Conservation (phyloP, 2,329 filamentous ascomycete species). For the Hymenoscyphus infarciens region DNA sequence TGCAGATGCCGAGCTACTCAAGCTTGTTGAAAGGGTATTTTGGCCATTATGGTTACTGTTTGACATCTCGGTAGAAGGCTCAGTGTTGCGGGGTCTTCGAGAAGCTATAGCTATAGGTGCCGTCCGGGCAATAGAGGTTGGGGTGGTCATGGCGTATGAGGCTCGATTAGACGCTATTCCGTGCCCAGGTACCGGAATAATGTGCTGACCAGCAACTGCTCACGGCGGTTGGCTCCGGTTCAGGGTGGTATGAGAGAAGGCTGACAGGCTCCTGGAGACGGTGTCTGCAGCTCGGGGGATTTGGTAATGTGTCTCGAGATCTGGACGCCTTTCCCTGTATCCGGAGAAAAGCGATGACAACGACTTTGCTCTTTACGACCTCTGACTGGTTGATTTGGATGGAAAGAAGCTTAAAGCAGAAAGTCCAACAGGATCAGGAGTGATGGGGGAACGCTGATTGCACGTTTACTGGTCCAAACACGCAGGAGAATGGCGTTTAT, state of each 20-base stretch:
- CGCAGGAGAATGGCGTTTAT: conserved; percentile 13
- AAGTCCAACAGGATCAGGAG: conserved; percentile 21
- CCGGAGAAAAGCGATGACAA: conserved; percentile 29
- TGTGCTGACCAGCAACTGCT: conserved; percentile 27
- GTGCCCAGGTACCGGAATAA: conserved; percentile 27
- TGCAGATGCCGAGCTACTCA: conserved; percentile 50
- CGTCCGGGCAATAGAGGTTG: conserved; percentile 54
- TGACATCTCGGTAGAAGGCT: conserved; percentile 24
- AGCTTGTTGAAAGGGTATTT: conserved; percentile 41
- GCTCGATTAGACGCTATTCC: conserved; percentile 25
- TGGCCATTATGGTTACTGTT: conserved; percentile 24
- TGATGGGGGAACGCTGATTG: conserved; percentile 15
- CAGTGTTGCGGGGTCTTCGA: conserved; percentile 46
- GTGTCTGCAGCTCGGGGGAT: conserved; percentile 25
- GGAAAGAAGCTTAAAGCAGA: conserved; percentile 14
- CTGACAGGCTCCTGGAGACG: conserved; percentile 12
- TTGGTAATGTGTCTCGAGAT: conserved; percentile 19
- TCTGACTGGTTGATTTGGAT: background rate
- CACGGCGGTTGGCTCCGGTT: conserved; percentile 25
- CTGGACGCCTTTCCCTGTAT: conserved; percentile 23
- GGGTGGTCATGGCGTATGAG: conserved; percentile 40
- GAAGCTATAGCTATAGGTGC: conserved; percentile 64
- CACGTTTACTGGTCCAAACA: conserved; percentile 21
- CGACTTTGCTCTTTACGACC: conserved; percentile 11
- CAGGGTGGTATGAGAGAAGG: conserved; percentile 13